Base-by-base conservation (phyloP, 164 flowering plant genomes). In the Malania oleifera region DNA sequence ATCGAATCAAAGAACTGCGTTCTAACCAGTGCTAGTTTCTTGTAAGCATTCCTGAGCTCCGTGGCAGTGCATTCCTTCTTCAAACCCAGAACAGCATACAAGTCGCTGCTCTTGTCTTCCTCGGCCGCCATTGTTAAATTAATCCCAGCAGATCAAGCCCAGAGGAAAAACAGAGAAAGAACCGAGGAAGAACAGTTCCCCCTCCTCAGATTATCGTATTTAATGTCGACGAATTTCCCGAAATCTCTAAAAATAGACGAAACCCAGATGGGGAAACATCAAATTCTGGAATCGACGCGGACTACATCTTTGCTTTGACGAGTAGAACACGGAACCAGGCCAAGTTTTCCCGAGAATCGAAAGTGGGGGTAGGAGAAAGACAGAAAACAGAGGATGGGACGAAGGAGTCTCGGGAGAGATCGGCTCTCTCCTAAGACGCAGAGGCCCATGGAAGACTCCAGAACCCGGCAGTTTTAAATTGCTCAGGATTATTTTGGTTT, bases 1-100 rank as follows among this genome's bases (percentile, higher is more conserved):
- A n/a, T n/a, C n/a, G n/a, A n/a, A n/a, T n/a, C n/a, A 15, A 3
- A 20, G 3, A 43, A 43, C 15, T 7, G 9, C 9, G 40, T 7
- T 61, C 87, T 72, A 31, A 91, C 98, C 92, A 87, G 57, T 0
- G 98, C 98, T 37, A 92, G 90, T 54, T 77, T 84, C 86, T 87
- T 92, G 64, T 92, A 92, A 10, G 96, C 91, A 54, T 61, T 72
- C 51, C 75, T 67, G 39, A 92, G 82, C 60, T 92, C 96, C 17
- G 77, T 38, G 0, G 70, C 59, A 3, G 91, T 63, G 74, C 95
- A 92, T 66, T 87, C 89, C 73, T 86, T 92, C 52, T 74, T 66
- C 79, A 92, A 60, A 35, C 96, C 98, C 74, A 89, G 59, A 57
- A 87, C 86, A 1, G 71, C 73, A 66, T 92, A 89, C 19, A 81